Conservation (phyloP, 73 alveolate genomes). For the Stentor coeruleus region DNA sequence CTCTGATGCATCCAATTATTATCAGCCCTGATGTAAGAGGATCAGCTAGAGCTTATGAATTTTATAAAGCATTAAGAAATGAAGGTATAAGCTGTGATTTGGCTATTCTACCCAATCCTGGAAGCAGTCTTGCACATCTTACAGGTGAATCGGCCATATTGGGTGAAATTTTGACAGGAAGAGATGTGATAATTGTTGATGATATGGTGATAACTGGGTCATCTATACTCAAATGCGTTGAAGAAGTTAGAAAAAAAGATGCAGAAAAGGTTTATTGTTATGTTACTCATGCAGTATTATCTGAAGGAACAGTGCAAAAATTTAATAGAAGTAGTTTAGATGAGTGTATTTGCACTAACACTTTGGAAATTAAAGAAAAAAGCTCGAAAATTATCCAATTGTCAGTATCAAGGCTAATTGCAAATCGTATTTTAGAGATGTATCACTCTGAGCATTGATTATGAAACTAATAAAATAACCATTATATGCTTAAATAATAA, state of each 20-base stretch:
- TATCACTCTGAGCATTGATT: no score
- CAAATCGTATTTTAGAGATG: slow-evolving; percentile 3
- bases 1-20: not conserved
- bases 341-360: slow-evolving; percentile 13
- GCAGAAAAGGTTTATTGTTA: slow-evolving; percentile 1
- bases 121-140: not conserved
- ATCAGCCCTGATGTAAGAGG: slow-evolving; percentile 21
- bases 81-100: slow-evolving; percentile 1
- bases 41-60: not conserved
- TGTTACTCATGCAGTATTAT: not conserved
- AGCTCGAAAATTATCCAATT: not conserved
- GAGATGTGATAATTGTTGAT: slow-evolving; percentile 15
- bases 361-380: not conserved
- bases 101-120: not conserved
- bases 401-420: not conserved
- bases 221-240: not conserved
- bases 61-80: not conserved
- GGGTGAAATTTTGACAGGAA: not conserved
- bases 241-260: slow-evolving; percentile 7
- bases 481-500: no score
- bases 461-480: no score
- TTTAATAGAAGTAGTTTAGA: slow-evolving; percentile 8
- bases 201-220: slow-evolving; percentile 22
- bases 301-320: not conserved
- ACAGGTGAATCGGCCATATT: not conserved